Base-by-base conservation (phyloP, 768 basidiomycete species). In the Cubamyces lactineus region DNA sequence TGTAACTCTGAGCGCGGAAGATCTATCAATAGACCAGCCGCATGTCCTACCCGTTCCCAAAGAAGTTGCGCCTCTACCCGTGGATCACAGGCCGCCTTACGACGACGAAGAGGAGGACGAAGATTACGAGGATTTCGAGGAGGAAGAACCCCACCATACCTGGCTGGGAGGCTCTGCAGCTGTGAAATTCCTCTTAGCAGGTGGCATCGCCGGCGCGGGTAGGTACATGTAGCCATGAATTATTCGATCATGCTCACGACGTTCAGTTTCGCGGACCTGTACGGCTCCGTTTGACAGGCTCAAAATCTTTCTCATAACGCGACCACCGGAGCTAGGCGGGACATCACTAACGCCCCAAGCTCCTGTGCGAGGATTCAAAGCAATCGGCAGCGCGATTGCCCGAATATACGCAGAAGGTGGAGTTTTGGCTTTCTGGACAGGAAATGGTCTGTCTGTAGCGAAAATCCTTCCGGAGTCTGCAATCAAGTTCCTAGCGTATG, bases 391-490 rank as follows among this genome's bases (percentile, higher is more conserved):
- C 43, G 97, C 95, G 3, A 79, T 95, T 30, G 77, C 79, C 34
- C 86, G 89, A 51, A 92, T 99, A 69, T 97, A 97, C 71, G 76
- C 84, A 1, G 94, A 98, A 74, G 94, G 94, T 34, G 95, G 95
- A 7, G 76, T 97, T 16, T 80, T 88, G 53, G 92, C 89, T 3
- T 99, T 98, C 74, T 99, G 97, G 96, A 94, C 95, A n/a, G 97
- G 97, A 6, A 97, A 94, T 71, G 90, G 88, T 39, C 80, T 99
- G 56, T 98, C 96, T 50, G 91, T 98, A 26, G 83, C 86, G 54
- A 98, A 98, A 80, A 97, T 98, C 65, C 91, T 98, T 65, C 96
- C 96, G 5, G 96, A 98, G 79, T 98, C 94, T 49, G 97, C 97
- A 26, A 97, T 98, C 82, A 98, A 98, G 76, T 98, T 99, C 79